A percentile compares a stretch with the other conserved stretches of the same genome.
Conservation (phyloP, 495 filamentous ascomycete species). For the Apodospora peruviana region DNA sequence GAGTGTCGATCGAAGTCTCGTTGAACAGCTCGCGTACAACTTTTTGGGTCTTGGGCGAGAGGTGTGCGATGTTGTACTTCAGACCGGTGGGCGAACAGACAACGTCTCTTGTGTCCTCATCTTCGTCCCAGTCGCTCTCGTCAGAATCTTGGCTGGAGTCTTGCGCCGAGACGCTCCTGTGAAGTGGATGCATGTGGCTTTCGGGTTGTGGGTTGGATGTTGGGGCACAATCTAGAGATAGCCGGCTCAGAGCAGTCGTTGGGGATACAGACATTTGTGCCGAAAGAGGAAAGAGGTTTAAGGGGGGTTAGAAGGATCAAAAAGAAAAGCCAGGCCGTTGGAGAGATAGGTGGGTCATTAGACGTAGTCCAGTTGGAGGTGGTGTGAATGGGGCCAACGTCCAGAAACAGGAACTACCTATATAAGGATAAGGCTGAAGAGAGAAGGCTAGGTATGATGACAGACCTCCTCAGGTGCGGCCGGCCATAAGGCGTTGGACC, state of each 20-base stretch:
- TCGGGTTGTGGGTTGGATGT: slow-evolving; percentile 19
- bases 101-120: slow-evolving; percentile 23
- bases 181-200: slow-evolving; percentile 18
- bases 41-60: slow-evolving; percentile 15
- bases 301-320: not conserved
- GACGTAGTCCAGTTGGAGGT: not conserved
- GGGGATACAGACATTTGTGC: slow-evolving; percentile 27
- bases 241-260: slow-evolving; percentile 33
- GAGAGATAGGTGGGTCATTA: not conserved
- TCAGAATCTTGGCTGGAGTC: slow-evolving; percentile 18
- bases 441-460: not conserved
- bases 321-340: not conserved
- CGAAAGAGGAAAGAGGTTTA: slow-evolving; percentile 5
- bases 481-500: not conserved
- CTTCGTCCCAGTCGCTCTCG: slow-evolving; percentile 22
- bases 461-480: not conserved
- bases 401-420: not conserved
- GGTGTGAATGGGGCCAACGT: not conserved
- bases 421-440: not conserved
- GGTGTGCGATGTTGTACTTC: slow-evolving; percentile 26
- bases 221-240: slow-evolving; percentile 36
- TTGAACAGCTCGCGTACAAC: slow-evolving; percentile 18
- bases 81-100: slow-evolving; percentile 32
- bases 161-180: slow-evolving; percentile 1
- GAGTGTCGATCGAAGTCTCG: slow-evolving; percentile 9